A percentile compares a stretch with the other conserved stretches of the same genome.
Evolutionary conservation across 257 asterid species (phyloP).

Genomic region (Knoxia roxburghii): DNA sequence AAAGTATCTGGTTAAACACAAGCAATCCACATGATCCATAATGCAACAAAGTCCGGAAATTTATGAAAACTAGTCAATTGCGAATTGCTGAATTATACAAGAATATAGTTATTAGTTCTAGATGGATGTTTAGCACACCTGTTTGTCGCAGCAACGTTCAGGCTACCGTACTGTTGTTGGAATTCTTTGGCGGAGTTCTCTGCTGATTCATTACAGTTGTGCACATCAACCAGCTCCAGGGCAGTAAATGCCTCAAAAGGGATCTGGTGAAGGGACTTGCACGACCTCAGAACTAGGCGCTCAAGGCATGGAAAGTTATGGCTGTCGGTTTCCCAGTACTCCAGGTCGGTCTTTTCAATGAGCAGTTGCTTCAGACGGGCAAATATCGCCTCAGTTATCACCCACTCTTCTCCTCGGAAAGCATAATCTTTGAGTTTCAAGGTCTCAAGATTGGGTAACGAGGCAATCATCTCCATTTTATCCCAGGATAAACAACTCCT

Average conservation of each 20-base stretch:
- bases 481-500: conserved; percentile 12
- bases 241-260: background rate
- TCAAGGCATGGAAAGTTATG: background rate
- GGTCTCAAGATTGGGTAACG: conserved; percentile 9
- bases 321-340: background rate
- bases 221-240: conserved; percentile 5
- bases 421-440: conserved; percentile 10
- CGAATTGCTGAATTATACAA: too few relatives aligned
- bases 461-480: background rate
- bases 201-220: conserved; percentile 12
- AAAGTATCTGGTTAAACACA: too few relatives aligned
- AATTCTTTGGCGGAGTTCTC: conserved; percentile 8
- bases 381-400: background rate
- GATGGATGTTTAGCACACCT: background rate
- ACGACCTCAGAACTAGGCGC: conserved; percentile 1
- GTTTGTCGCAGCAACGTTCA: background rate
- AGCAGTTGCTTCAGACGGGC: background rate
- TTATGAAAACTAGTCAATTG: too few relatives aligned
- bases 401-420: conserved; percentile 5
- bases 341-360: conserved; percentile 7
- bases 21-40: too few relatives aligned
- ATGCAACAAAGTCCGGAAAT: too few relatives aligned
- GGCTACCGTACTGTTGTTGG: background rate
- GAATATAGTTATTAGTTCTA: too few relatives aligned
- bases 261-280: background rate